Percentiles rank a stretch among this genome's conserved stretches.
Conservation (phyloP, 1,139 yeast species). For the Kodamaea plutei region DNA sequence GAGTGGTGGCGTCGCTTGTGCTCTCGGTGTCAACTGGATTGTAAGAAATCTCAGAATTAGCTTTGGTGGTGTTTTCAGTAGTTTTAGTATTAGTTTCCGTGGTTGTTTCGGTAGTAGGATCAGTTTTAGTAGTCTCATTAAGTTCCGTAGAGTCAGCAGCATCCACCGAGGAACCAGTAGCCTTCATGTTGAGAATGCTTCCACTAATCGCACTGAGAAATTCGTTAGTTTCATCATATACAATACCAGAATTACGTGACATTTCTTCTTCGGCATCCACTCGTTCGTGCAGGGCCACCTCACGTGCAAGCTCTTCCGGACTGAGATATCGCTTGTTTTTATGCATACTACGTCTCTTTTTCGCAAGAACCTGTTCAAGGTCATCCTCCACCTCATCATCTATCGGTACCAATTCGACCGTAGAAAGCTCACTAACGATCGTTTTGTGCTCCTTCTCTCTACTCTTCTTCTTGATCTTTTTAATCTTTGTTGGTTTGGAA, state of each 20-base stretch:
- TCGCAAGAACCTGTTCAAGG: slow-evolving; percentile 38
- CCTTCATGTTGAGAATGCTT: slow-evolving; percentile 6
- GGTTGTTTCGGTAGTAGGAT: not conserved
- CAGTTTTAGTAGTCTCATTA: not conserved
- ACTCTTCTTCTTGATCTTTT: slow-evolving; percentile 14
- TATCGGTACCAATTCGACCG: slow-evolving; percentile 18
- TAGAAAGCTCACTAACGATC: slow-evolving; percentile 25
- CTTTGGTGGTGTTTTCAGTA: not conserved
- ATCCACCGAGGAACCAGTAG: not conserved
- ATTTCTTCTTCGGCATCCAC: slow-evolving; percentile 28
- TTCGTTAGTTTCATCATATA: slow-evolving; percentile 56
- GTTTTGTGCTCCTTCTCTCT: slow-evolving; percentile 16
- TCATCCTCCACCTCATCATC: slow-evolving; percentile 39
- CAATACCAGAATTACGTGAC: slow-evolving; percentile 26
- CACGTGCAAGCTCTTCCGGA: slow-evolving; percentile 47
- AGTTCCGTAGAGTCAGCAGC: not conserved
- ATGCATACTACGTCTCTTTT: slow-evolving; percentile 38
- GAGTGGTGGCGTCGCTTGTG: slow-evolving; percentile 9
- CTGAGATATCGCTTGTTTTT: slow-evolving; percentile 22
- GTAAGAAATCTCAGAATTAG: not conserved
- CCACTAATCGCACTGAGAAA: slow-evolving; percentile 43
- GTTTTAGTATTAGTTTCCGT: not conserved
- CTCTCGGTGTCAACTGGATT: slow-evolving; percentile 4
- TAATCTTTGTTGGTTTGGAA: slow-evolving; percentile 42
- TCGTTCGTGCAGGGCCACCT: slow-evolving; percentile 32